A percentile compares a stretch with the other conserved stretches of the same genome.
These are phyloP conservation scores for Colletotrichum lupini DNA, from an alignment of 2,329 filamentous ascomycete species.

Conservation along the genomic window DNA sequence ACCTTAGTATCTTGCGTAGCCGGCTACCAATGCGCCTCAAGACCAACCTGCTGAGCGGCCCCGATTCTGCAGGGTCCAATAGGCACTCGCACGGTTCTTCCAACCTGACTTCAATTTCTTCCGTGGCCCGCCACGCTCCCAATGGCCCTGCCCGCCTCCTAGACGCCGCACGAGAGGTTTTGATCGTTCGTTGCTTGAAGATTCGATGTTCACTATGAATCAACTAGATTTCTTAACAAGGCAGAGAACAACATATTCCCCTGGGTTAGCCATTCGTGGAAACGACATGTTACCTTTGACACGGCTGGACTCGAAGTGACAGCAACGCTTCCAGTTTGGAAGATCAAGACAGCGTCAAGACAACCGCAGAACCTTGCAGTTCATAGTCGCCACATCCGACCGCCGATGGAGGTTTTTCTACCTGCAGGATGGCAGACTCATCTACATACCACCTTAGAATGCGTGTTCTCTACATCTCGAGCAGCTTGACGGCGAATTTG, in stretches of 20 bases:
- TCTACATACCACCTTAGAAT: background rate
- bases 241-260: background rate
- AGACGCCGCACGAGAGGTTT: background rate
- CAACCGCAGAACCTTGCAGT: constrained; percentile 15
- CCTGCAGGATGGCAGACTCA: background rate
- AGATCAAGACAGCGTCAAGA: constrained; percentile 21
- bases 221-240: background rate
- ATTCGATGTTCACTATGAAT: constrained; percentile 6
- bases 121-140: background rate
- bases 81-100: constrained; percentile 15
- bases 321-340: constrained; percentile 9
- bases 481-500: background rate
- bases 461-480: background rate
- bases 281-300: constrained; percentile 5
- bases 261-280: constrained; percentile 2
- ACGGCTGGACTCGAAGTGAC: background rate
- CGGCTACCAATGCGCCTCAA: constrained; percentile 7
- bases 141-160: background rate
- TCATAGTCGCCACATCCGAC: constrained; percentile 26
- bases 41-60: constrained; percentile 24
- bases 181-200: background rate
- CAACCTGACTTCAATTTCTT: background rate
- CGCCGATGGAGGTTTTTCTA: background rate
- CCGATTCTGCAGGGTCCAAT: constrained; percentile 36
- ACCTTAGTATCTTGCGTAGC: background rate